These are phyloP conservation scores for Hyaloperonospora brassicae DNA, from an alignment of 352 stramenopile species.

Conservation along the genomic window DNA sequence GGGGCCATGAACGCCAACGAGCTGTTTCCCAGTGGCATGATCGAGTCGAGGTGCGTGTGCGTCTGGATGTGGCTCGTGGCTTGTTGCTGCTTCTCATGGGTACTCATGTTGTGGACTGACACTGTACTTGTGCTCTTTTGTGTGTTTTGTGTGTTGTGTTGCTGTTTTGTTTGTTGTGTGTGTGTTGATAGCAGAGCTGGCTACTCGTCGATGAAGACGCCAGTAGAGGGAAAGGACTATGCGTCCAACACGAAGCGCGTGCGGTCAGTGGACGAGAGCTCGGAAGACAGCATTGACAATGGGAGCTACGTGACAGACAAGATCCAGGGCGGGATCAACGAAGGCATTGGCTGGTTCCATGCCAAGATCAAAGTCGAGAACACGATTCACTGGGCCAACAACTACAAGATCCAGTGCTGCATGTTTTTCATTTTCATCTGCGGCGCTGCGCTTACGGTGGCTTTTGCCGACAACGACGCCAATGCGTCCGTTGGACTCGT, in stretches of 20 bases:
- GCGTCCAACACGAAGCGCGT: slow-evolving; percentile 24
- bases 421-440: slow-evolving; percentile 73
- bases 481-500: slow-evolving; percentile 62
- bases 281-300: slow-evolving; percentile 68
- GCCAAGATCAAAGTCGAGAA: slow-evolving; percentile 82
- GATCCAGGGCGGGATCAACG: slow-evolving; percentile 34
- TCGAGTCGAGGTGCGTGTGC: slow-evolving; percentile 30
- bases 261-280: slow-evolving; percentile 56
- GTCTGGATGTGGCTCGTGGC: too few species aligned
- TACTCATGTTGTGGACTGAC: too few species aligned
- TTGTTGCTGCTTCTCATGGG: too few species aligned
- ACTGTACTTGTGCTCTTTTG: background rate
- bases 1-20: slow-evolving; percentile 14
- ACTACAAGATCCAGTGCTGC: slow-evolving; percentile 77
- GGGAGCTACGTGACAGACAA: slow-evolving; percentile 61
- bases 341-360: slow-evolving; percentile 80
- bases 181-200: slow-evolving; percentile 21
- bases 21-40: slow-evolving; percentile 23
- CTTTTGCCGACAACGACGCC: slow-evolving; percentile 50
- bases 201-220: slow-evolving; percentile 50
- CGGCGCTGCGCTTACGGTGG: slow-evolving; percentile 45
- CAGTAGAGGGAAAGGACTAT: slow-evolving; percentile 40
- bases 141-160: background rate
- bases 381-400: slow-evolving; percentile 81
- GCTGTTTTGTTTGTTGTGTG: slow-evolving; percentile 1